Percentiles rank a stretch among this genome's conserved stretches.
phyloP scores from a whole-genome alignment of 768 basidiomycete genomes.

The Lactarius deliciosus region DNA sequence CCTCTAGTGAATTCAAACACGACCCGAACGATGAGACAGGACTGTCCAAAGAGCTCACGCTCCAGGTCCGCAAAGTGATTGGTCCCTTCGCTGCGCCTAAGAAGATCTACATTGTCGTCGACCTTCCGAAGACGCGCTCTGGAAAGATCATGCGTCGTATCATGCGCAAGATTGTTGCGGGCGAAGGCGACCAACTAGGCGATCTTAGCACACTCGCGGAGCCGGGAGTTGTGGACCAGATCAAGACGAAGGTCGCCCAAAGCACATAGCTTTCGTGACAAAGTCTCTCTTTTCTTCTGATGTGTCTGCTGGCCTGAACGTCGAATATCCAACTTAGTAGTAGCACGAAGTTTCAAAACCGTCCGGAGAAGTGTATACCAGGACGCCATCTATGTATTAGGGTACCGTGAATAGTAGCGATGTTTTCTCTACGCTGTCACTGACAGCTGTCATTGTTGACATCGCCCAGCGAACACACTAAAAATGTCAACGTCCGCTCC shows the following conservation, averaged over 20 bases:
- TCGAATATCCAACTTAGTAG: not conserved
- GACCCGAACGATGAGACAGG: conserved; percentile 65
- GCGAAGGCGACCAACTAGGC: conserved; percentile 93
- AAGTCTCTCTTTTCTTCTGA: not conserved
- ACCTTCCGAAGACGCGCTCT: conserved; percentile 92
- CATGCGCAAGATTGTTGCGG: conserved; percentile 93
- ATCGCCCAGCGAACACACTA: conserved; percentile 19
- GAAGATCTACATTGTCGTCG: conserved; percentile 78
- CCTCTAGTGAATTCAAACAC: conserved; percentile 70
- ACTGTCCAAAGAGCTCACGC: conserved; percentile 82
- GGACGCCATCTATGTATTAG: conserved; percentile 21
- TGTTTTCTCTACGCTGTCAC: conserved; percentile 16
- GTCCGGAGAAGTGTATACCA: conserved; percentile 10
- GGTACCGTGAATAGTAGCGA: conserved; percentile 24
- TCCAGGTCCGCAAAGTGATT: conserved; percentile 97
- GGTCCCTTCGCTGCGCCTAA: conserved; percentile 98
- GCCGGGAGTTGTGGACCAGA: conserved; percentile 78
- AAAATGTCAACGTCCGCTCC: not conserved
- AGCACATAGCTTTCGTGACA: not conserved
- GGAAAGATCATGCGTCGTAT: conserved; percentile 98
- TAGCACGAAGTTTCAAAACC: not conserved
- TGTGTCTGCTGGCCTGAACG: not conserved
- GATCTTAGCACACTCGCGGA: conserved; percentile 94
- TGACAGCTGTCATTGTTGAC: conserved; percentile 17
- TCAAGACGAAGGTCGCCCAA: conserved; percentile 72